These are phyloP conservation scores for Lycium barbarum DNA, from an alignment of 257 asterid species.

Conservation along the genomic window DNA sequence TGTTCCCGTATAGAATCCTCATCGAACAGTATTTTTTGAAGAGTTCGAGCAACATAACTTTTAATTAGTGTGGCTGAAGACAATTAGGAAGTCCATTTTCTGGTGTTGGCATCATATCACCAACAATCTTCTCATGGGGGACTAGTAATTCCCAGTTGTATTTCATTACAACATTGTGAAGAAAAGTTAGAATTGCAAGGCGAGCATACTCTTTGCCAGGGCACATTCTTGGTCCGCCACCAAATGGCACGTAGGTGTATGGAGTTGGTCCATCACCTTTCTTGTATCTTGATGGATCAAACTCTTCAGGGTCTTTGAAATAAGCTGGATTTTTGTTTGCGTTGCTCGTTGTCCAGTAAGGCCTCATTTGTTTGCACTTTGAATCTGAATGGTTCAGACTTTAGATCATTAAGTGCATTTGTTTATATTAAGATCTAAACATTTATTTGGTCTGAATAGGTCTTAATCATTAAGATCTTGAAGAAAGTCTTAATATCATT, in stretches of 20 bases:
- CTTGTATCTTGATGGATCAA: constrained; percentile 67
- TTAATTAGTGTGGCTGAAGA: constrained; percentile 4
- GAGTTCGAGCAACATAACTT: neutral
- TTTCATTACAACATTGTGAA: constrained; percentile 59
- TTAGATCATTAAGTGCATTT: too few species aligned
- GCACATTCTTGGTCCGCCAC: constrained; percentile 82
- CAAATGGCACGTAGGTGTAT: constrained; percentile 66
- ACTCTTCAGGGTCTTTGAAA: constrained; percentile 60
- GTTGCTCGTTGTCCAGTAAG: constrained; percentile 43
- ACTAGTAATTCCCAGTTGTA: constrained; percentile 66
- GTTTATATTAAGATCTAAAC: too few species aligned
- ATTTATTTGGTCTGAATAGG: too few species aligned
- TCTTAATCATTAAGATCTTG: too few species aligned
- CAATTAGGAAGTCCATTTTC: constrained; percentile 68
- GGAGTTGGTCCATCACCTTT: constrained; percentile 53
- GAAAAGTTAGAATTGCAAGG: constrained; percentile 59
- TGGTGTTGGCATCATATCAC: constrained; percentile 88
- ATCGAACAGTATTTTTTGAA: neutral
- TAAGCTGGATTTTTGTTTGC: constrained; percentile 60
- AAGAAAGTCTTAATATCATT: too few species aligned
- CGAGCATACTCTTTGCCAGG: constrained; percentile 87
- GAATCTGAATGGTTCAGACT: too few species aligned
- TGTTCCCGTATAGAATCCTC: too few species aligned
- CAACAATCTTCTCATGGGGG: constrained; percentile 66
- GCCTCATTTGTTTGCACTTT: too few species aligned